Conservation (phyloP, 192 early-diverging fungal species). For the Haplosporangium gracile region DNA sequence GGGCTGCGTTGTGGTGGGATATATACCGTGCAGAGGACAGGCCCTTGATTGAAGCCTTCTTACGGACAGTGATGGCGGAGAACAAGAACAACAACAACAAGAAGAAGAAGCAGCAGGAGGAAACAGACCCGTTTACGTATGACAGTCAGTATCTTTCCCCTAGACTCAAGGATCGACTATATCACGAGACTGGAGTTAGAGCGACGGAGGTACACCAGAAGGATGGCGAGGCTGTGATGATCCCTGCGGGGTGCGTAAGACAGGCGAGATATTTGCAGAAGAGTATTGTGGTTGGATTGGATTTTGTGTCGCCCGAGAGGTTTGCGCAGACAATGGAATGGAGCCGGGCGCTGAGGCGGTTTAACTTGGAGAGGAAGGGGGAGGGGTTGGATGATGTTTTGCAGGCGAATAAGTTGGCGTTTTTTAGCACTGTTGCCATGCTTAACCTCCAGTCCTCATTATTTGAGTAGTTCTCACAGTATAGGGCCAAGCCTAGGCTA, state of each 20-base stretch:
- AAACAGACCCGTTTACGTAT: neutral
- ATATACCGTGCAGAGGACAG: conserved; percentile 21
- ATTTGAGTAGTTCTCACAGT: no score
- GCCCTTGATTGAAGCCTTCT: neutral
- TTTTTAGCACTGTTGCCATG: conserved; percentile 19
- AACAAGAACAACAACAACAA: neutral
- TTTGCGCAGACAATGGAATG: neutral
- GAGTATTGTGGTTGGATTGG: conserved; percentile 9
- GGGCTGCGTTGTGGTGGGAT: conserved; percentile 8
- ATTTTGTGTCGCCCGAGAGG: conserved; percentile 12
- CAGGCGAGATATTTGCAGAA: conserved; percentile 9
- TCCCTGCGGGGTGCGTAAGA: conserved; percentile 8
- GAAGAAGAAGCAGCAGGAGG: neutral
- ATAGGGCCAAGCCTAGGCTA: no score
- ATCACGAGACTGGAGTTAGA: neutral
- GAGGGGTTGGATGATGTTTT: neutral
- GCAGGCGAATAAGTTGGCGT: conserved; percentile 2
- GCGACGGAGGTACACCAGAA: conserved; percentile 5
- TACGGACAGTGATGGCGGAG: neutral
- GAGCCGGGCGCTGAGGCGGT: neutral
- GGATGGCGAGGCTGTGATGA: conserved; percentile 21
- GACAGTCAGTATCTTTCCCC: neutral
- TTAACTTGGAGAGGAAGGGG: neutral
- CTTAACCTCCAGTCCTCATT: neutral
- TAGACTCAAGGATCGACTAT: neutral